phyloP scores from a whole-genome alignment of 345 rosid species.

The Gossypium australe region DNA sequence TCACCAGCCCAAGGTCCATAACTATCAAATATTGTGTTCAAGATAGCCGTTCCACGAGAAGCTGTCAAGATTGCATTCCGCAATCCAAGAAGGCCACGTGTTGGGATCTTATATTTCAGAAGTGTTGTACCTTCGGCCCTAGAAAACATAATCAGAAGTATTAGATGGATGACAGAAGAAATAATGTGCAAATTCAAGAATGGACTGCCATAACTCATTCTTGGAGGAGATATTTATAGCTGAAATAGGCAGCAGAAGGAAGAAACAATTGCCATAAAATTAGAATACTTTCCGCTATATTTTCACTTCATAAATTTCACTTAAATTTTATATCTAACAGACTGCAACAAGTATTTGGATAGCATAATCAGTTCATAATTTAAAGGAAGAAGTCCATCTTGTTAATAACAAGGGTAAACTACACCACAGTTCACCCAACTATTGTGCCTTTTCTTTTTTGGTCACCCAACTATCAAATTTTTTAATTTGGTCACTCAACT shows the following conservation, averaged over 20 bases:
- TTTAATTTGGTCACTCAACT: too few species aligned
- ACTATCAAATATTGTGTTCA: conserved; percentile 82
- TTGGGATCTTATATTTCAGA: conserved; percentile 81
- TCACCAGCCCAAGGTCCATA: conserved; percentile 97
- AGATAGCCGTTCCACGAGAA: conserved; percentile 92
- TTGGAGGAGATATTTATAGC: not conserved
- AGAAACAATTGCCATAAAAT: not conserved
- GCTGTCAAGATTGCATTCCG: conserved; percentile 96
- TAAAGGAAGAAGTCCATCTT: not conserved
- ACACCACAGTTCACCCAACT: not conserved
- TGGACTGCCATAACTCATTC: not conserved
- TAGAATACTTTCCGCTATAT: not conserved
- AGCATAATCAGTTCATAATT: not conserved
- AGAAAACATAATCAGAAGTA: conserved; percentile 12
- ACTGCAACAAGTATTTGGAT: not conserved
- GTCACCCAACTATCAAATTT: too few species aligned
- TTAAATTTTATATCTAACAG: not conserved
- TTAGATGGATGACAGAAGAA: not conserved
- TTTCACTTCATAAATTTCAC: not conserved
- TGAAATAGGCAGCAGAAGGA: not conserved
- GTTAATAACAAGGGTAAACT: not conserved
- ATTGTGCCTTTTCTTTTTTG: too few species aligned
- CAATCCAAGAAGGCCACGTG: conserved; percentile 97
- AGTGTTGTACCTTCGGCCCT: conserved; percentile 85
- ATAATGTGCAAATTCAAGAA: not conserved